phyloP scores from a whole-genome alignment of 805 yeast species.

The Zygoascus ofunaensis region DNA sequence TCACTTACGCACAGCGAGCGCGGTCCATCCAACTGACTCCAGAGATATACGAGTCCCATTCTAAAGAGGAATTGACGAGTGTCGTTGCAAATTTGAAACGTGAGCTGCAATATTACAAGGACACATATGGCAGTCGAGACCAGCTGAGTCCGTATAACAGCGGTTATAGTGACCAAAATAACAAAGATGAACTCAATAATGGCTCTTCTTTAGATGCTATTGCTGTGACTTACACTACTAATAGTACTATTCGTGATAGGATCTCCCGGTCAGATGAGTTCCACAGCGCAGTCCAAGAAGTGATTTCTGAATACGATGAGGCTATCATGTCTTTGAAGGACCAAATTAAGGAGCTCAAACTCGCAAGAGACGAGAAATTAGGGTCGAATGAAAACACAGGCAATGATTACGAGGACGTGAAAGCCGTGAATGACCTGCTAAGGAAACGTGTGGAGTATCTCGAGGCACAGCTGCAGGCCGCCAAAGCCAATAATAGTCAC shows the following conservation, averaged over 20 bases:
- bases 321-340: conserved; percentile 14
- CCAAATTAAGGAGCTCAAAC: conserved; percentile 6
- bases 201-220: not conserved
- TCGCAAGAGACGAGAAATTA: not conserved
- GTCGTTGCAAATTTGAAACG: conserved; percentile 12
- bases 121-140: not conserved
- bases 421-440: not conserved
- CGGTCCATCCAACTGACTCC: conserved; percentile 20
- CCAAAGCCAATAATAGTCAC: not conserved
- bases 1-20: conserved; percentile 20
- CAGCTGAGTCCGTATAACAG: not conserved
- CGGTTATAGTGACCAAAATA: not conserved
- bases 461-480: not conserved
- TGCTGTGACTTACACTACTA: not conserved
- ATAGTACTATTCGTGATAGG: conserved; percentile 9
- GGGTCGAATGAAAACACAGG: conserved; percentile 1
- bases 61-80: conserved; percentile 11
- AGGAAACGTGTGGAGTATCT: not conserved
- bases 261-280: conserved; percentile 11
- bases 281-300: conserved; percentile 14
- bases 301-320: conserved; percentile 15
- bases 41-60: conserved; percentile 16
- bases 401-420: not conserved
- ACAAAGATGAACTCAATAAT: not conserved
- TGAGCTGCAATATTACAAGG: conserved; percentile 15